phyloP scores from a whole-genome alignment of 1,284 basidiomycete genomes.

The Hypsizygus ulmarius region DNA sequence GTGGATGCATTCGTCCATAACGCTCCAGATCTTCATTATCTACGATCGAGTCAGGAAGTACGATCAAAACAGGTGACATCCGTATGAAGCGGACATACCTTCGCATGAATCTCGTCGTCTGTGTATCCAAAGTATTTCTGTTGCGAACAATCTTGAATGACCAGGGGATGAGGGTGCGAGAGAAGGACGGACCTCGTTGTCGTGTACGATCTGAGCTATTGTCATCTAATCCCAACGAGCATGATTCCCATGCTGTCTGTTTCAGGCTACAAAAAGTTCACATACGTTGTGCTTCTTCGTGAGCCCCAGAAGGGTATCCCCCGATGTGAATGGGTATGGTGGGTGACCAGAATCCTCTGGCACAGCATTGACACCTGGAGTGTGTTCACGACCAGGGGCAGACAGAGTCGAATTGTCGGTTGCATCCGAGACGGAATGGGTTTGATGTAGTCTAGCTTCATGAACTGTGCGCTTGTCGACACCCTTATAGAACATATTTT shows the following conservation, averaged over 20 bases:
- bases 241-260: background rate
- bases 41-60: conserved; percentile 24
- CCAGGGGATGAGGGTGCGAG: background rate
- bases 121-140: conserved; percentile 70
- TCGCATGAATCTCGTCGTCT: conserved; percentile 73
- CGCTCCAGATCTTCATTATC: conserved; percentile 81
- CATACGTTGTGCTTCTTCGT: conserved; percentile 83
- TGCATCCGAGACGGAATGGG: conserved; percentile 49
- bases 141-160: background rate
- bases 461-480: conserved; percentile 83
- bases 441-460: conserved; percentile 73
- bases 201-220: conserved; percentile 92
- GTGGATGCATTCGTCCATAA: conserved; percentile 94
- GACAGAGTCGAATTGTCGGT: conserved; percentile 4
- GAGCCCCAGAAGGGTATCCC: conserved; percentile 72
- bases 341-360: conserved; percentile 47
- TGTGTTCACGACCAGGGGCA: background rate
- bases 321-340: conserved; percentile 84
- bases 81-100: conserved; percentile 42
- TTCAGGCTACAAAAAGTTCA: conserved; percentile 9
- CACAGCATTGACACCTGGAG: conserved; percentile 6
- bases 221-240: conserved; percentile 60
- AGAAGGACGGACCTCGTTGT: conserved; percentile 66
- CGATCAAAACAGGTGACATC: background rate
- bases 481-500: conserved; percentile 96